Evolutionary conservation across 2,329 filamentous ascomycete genomes (phyloP).

Genomic region (Xylaria multiplex): DNA sequence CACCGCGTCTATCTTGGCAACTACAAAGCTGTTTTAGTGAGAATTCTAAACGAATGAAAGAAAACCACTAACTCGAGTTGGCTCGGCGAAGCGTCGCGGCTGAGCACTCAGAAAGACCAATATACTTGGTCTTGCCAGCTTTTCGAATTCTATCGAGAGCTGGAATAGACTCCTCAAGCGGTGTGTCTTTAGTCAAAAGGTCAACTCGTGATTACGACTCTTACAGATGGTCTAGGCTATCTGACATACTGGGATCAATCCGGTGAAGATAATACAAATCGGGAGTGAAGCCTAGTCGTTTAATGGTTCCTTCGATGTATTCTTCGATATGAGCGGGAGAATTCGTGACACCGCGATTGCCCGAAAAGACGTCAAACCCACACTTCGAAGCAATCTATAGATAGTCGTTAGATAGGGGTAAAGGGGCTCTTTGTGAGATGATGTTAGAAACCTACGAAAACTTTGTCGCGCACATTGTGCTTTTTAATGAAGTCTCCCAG

Average conservation of each 20-base stretch:
- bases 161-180: slow-evolving; percentile 10
- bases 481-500: slow-evolving; percentile 11
- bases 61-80: slow-evolving; percentile 1
- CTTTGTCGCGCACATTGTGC: slow-evolving; percentile 9
- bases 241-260: slow-evolving; percentile 9
- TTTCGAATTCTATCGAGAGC: slow-evolving; percentile 10
- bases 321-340: slow-evolving; percentile 5
- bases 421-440: background rate
- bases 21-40: background rate
- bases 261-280: slow-evolving; percentile 10
- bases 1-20: slow-evolving; percentile 11
- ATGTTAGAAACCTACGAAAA: background rate
- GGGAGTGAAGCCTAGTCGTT: slow-evolving; percentile 10
- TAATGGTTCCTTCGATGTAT: slow-evolving; percentile 12
- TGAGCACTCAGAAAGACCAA: slow-evolving; percentile 8
- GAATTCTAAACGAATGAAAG: background rate
- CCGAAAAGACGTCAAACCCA: slow-evolving; percentile 4
- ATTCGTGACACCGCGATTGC: background rate
- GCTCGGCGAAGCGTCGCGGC: slow-evolving; percentile 1
- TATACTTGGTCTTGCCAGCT: slow-evolving; percentile 11
- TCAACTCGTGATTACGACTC: background rate
- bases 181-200: background rate
- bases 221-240: background rate
- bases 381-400: slow-evolving; percentile 10
- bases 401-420: background rate